Percentiles rank a stretch among this genome's conserved stretches.
phyloP scores from a whole-genome alignment of 1,284 basidiomycete genomes.

The Sanguinoderma infundibulare region DNA sequence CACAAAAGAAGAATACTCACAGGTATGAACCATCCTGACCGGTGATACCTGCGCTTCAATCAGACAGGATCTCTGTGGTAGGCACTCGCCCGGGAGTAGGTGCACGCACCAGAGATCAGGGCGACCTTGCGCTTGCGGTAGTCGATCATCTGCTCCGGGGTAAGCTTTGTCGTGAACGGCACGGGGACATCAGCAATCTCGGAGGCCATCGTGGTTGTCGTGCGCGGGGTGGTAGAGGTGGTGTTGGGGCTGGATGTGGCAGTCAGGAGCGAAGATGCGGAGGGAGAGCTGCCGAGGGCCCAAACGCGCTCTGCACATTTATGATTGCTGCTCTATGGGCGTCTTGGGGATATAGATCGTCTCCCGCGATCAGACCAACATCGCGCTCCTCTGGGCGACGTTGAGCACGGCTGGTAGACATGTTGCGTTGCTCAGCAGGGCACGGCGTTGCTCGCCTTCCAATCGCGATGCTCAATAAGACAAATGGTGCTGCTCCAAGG shows the following conservation, averaged over 20 bases:
- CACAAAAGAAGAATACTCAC: constrained; percentile 47
- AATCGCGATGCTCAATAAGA: too few relatives aligned
- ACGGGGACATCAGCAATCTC: constrained; percentile 33
- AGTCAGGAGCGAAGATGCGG: constrained; percentile 9
- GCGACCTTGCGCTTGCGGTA: constrained; percentile 89
- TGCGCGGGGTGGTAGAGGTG: constrained; percentile 19
- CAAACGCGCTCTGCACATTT: constrained; percentile 10
- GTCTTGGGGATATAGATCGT: neutral
- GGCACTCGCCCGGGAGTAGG: neutral
- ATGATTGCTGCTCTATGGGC: constrained; percentile 6
- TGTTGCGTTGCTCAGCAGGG: too few relatives aligned
- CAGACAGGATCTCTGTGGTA: neutral
- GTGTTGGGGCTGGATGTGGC: neutral
- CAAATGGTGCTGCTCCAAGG: too few relatives aligned
- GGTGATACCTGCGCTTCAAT: constrained; percentile 70
- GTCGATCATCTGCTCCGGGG: constrained; percentile 60
- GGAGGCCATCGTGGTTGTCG: constrained; percentile 23
- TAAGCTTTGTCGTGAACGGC: constrained; percentile 47
- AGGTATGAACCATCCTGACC: constrained; percentile 92
- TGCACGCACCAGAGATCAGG: constrained; percentile 77
- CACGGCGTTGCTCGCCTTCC: too few relatives aligned
- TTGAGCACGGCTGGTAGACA: neutral
- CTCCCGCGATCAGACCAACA: neutral
- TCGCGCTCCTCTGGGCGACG: neutral
- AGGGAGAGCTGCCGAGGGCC: constrained; percentile 10